Evolutionary conservation across 2,329 filamentous ascomycete species (phyloP), one percentile per base, ranked within the genome.

Genomic region (Diplodia mutila): DNA sequence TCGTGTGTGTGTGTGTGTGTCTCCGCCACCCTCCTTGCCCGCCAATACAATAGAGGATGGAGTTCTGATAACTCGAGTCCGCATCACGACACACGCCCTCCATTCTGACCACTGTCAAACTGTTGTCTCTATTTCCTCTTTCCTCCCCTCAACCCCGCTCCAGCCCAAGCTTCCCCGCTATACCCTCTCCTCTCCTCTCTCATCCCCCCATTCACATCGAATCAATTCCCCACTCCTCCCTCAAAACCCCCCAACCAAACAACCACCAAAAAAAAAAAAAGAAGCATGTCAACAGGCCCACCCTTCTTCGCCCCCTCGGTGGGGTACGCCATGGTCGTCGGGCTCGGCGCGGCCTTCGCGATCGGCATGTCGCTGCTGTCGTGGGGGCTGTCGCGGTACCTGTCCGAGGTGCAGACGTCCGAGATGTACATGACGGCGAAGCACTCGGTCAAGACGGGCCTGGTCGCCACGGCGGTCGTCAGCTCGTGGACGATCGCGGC

Each of bases 361-460:
- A 46, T 68, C 34, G 67, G 52, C 59, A 68, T 68, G 67, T 51
- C 42, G 16, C 32, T 66, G 7, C 32, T 66, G 2, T 67, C 65
- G 18, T 67, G 65, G 65, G 65, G 65, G 16, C 32, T 67, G 48
- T 67, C 65, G 46, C 42, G 65, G 16, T 67, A 67, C 55, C 18
- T 67, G 29, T 46, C 65, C 8, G 68, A 70, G 29, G 64, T 69
- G 21, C 67, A 72, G 61, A 65, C 61, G 11, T 68, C 59, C 9
- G 70, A 70, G 49, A 70, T 70, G 69, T 74, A 74, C 61, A 74
- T 73, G 72, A 72, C 71, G 2, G 73, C 73, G 16, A 73, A 73
- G 48, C 71, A 71, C 21, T 72, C 69, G 16, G 71, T 75, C 1
- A 69, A 69, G 18, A 71, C 73, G 32, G 72, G 72, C 4, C 67